These are phyloP conservation scores for Erythrophleum ivorense DNA, from an alignment of 331 rosid species.

Conservation along the genomic window DNA sequence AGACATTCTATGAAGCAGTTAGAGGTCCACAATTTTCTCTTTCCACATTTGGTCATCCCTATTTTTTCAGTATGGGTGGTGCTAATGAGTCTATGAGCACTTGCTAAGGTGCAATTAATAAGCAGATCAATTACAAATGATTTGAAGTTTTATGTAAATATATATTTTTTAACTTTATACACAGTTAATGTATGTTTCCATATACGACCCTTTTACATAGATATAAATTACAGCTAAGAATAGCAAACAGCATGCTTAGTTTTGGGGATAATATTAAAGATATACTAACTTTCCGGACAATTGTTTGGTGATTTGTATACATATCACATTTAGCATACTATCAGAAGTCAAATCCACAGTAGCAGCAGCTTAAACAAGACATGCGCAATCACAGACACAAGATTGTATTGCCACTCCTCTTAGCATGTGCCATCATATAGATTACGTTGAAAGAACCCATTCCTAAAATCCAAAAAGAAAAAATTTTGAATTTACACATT, in stretches of 20 bases:
- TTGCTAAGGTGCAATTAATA: conserved; percentile 23
- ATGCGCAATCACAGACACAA: conserved; percentile 4
- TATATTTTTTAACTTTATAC: background rate
- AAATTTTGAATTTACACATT: background rate
- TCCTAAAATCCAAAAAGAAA: conserved; percentile 11
- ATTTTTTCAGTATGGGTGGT: background rate
- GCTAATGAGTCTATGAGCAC: conserved; percentile 21
- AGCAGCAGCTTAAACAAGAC: background rate
- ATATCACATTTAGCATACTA: background rate
- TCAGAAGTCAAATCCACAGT: background rate
- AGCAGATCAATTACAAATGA: background rate
- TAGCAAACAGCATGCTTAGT: background rate
- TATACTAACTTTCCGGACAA: background rate
- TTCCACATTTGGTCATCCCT: background rate
- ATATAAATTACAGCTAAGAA: background rate
- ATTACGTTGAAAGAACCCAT: conserved; percentile 7
- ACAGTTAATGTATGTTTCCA: background rate
- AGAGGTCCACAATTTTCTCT: conserved; percentile 27
- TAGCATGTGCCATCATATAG: conserved; percentile 27
- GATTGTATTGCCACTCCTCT: conserved; percentile 4
- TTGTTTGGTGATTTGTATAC: background rate
- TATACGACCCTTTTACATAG: background rate
- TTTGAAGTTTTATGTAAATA: conserved; percentile 2
- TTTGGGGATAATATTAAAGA: background rate
- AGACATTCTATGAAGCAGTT: background rate